Percentiles rank a stretch among this genome's conserved stretches.
Evolutionary conservation across 139 green algal species (phyloP).

Genomic region (Spirogloea muscicola): DNA sequence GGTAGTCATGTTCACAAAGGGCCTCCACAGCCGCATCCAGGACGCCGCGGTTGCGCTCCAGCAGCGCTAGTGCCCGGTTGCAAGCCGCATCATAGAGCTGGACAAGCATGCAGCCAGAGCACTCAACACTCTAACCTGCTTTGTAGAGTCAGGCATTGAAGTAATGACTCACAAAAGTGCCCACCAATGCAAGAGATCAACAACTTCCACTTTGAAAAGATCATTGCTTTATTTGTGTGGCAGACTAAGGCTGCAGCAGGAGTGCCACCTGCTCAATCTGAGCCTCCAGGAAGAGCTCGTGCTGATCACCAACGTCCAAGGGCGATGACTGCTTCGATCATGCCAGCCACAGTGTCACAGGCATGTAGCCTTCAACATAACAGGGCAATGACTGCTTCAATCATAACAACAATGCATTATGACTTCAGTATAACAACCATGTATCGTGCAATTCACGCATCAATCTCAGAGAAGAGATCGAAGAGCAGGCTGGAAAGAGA

Average conservation of each 20-base stretch:
- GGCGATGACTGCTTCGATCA: too few species aligned
- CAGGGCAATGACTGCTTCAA: slow-evolving; percentile 16
- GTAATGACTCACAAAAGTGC: too few species aligned
- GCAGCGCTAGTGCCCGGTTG: not conserved
- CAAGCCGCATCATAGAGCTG: not conserved
- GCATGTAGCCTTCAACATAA: too few species aligned
- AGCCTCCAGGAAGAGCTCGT: not conserved
- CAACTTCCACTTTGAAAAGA: not conserved
- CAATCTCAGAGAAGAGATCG: not conserved
- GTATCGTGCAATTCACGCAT: not conserved
- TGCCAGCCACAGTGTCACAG: too few species aligned
- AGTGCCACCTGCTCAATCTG: not conserved
- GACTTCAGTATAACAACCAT: too few species aligned
- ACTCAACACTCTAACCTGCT: not conserved
- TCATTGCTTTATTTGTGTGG: not conserved
- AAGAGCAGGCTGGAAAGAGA: too few species aligned
- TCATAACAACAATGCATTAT: too few species aligned
- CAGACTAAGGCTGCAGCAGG: not conserved
- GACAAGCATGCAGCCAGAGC: not conserved
- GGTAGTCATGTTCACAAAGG: not conserved
- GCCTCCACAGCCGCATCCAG: slow-evolving; percentile 17
- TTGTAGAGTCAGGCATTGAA: too few species aligned
- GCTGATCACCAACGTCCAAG: too few species aligned
- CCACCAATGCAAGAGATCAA: too few species aligned
- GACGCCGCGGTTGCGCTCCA: slow-evolving; percentile 10